These are phyloP conservation scores for Candida stauntonica DNA, from an alignment of 805 yeast genomes.

Conservation along the genomic window DNA sequence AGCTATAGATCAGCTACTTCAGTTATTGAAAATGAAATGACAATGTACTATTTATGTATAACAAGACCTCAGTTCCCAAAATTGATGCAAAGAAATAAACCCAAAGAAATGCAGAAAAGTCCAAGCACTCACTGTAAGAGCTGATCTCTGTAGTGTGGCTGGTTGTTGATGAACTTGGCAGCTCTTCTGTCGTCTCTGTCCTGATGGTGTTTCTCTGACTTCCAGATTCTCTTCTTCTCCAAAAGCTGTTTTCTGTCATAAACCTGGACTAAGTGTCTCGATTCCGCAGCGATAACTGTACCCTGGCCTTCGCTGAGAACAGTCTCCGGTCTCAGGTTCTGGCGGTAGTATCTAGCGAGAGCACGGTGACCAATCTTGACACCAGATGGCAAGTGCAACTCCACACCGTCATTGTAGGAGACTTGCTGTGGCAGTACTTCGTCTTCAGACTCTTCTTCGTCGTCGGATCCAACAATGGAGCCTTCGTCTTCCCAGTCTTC, in stretches of 20 bases:
- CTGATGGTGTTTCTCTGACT: slow-evolving; percentile 48
- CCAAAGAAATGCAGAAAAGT: neutral
- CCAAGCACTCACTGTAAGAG: slow-evolving; percentile 40
- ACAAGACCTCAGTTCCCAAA: neutral
- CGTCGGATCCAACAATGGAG: slow-evolving; percentile 29
- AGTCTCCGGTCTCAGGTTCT: slow-evolving; percentile 57
- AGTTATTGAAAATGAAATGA: no score
- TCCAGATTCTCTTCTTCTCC: slow-evolving; percentile 67
- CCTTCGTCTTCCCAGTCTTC: slow-evolving; percentile 36
- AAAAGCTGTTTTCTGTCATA: slow-evolving; percentile 41
- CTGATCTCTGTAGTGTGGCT: slow-evolving; percentile 84
- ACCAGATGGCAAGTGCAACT: slow-evolving; percentile 80
- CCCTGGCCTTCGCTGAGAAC: slow-evolving; percentile 71
- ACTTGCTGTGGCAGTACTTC: slow-evolving; percentile 36
- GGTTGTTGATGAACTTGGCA: slow-evolving; percentile 78
- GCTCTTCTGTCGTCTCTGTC: slow-evolving; percentile 51
- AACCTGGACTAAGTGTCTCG: slow-evolving; percentile 43
- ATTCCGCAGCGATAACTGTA: slow-evolving; percentile 82
- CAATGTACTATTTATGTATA: no score
- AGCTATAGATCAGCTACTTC: no score
- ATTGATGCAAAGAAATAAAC: neutral
- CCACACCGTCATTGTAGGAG: slow-evolving; percentile 58
- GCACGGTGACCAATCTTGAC: slow-evolving; percentile 83
- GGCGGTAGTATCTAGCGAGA: slow-evolving; percentile 73
- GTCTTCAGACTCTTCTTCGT: slow-evolving; percentile 20